These are phyloP conservation scores for Oenanthe javanica DNA, from an alignment of 140 eudicot species.

Conservation along the genomic window DNA sequence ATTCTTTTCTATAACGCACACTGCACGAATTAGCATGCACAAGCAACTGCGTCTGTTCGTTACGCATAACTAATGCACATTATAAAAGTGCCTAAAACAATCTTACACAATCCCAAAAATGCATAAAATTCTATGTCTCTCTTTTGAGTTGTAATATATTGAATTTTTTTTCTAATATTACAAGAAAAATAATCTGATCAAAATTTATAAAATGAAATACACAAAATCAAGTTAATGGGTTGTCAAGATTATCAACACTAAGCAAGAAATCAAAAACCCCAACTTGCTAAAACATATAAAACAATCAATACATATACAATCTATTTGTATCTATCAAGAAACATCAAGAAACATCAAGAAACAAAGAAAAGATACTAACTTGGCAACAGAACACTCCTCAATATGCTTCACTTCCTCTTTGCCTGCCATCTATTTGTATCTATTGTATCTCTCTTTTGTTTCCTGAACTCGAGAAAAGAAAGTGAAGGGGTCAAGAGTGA, in stretches of 20 bases:
- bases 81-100: background rate
- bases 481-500: background rate
- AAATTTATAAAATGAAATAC: background rate
- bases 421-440: constrained; percentile 33
- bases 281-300: background rate
- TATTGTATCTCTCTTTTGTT: background rate
- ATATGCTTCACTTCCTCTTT: constrained; percentile 58
- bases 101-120: background rate
- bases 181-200: background rate
- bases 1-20: background rate
- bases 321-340: too few species aligned
- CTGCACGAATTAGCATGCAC: too few species aligned
- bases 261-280: background rate
- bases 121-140: background rate
- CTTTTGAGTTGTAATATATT: too few species aligned
- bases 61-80: background rate
- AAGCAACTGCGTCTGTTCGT: too few species aligned
- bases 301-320: too few species aligned
- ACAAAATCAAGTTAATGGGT: background rate
- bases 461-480: too few species aligned
- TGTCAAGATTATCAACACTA: background rate
- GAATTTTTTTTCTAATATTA: too few species aligned
- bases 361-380: constrained; percentile 30
- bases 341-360: too few species aligned
- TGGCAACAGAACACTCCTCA: constrained; percentile 86